Base-by-base conservation (phyloP, 768 basidiomycete genomes). In the Suillus subaureus region DNA sequence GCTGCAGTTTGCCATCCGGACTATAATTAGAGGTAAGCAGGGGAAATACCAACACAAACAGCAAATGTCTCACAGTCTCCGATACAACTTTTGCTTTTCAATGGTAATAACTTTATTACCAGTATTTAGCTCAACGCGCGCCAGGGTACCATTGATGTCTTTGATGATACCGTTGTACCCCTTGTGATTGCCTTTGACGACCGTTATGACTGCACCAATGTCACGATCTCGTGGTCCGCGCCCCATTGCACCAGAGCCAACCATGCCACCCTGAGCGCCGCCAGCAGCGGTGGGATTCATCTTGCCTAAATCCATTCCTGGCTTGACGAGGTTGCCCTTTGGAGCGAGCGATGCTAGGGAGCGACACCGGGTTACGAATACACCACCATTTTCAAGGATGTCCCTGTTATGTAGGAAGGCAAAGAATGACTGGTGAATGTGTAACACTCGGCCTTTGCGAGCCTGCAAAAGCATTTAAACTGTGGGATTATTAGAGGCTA, bases 341-440 rank as follows among this genome's bases (percentile, higher is more conserved):
- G 96, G 95, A 1, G 96, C 94, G 26, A 94, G 79, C 13, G 96
- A 96, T 2, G 86, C 87, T 52, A 98, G 82, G 2, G 89, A 87
- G 49, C 93, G 89, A 16, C 93, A 88, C 43, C 95, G 89, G 0
- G 94, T 92, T 61, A 99, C 94, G 73, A 96, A 99, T 33, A 99
- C 89, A 65, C 97, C 97, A 26, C 93, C 91, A 71, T 99, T 96
- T 77, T 98, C 96, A 23, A 83, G 72, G 61, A 94, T 83, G 61
- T 98, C 96, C 16, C 96, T 90, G 72, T 96, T 97, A 79, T 96
- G 91, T 55, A 99, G 79, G 84, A 98, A 99, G 4, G 93, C 95
- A 71, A 89, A 97, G 77, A 93, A 89, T 0, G 96, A 94, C 73
- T 97, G 95, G 76, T 97, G 92, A 51, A 96, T 94, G 72, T 98